Conservation (phyloP, 768 basidiomycete genomes). For the Lentinula sp. region DNA sequence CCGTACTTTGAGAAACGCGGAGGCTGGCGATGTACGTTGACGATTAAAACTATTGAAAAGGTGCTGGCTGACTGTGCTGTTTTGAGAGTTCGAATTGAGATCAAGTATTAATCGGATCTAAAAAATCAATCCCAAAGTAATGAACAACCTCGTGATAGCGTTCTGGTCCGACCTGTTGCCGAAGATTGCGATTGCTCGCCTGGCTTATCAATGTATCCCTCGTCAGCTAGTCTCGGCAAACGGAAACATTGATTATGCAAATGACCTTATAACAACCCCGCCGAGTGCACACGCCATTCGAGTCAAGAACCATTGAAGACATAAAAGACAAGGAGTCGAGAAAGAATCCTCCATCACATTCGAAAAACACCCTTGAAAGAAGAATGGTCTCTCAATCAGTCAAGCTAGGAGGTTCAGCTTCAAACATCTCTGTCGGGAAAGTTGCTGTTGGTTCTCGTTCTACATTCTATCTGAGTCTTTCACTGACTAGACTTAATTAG, state of each 20-base stretch:
- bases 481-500: not conserved
- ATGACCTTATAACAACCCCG: no score
- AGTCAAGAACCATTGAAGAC: not conserved
- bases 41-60: no score
- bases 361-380: not conserved
- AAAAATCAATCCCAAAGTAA: no score
- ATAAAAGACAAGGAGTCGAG: not conserved
- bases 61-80: no score
- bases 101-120: no score
- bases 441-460: conserved; percentile 26
- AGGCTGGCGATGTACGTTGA: no score
- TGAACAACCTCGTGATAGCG: no score
- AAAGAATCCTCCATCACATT: not conserved
- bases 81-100: no score
- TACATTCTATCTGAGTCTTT: not conserved
- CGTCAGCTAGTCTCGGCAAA: not conserved
- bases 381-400: conserved; percentile 23
- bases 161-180: no score
- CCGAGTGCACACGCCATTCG: no score
- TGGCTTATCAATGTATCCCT: not conserved
- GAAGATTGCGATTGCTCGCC: no score
- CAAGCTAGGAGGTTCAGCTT: conserved; percentile 31
- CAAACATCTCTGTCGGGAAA: conserved; percentile 27
- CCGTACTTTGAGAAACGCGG: no score
- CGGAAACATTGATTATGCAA: not conserved